Base-by-base conservation (phyloP, 2,329 filamentous ascomycete species). In the Cryphonectria naterciae region DNA sequence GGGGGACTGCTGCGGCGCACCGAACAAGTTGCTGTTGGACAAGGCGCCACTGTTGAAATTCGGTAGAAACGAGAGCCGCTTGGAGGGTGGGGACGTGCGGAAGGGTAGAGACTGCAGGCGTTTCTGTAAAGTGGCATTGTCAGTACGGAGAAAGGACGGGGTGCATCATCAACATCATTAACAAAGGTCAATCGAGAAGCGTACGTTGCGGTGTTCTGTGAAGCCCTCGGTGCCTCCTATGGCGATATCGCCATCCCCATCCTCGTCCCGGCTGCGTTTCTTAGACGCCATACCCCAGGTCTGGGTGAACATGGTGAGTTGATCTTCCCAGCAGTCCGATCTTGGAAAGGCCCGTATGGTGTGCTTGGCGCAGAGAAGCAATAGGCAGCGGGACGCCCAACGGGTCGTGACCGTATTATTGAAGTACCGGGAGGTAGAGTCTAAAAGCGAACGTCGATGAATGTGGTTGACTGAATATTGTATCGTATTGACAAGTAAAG, bases 101-200 rank as follows among this genome's bases (percentile, higher is more conserved):
- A 87, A 77, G 17, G 86, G 86, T 5, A 88, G 82, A 61, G 84
- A 83, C 70, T 88, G 86, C 22, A 87, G 73, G 54, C 86, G 85
- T 85, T 88, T 88, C 86, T 88, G 54, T 54, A 28, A 56, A 46
- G 13, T n/a, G 15, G 17, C 37, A 28, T 22, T 22, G 65, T 73
- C 37, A 74, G 70, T 32, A 69, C 41, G 1, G 19, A 56, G 54
- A 10, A 58, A 17, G 39, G n/a, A 41, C 7, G 22, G 37, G 35
- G 56, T 15, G 6, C 39, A n/a, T 64, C 39, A 43, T 32, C 11
- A 15, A 58, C 35, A 32, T 60, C 15, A 10, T 43, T 19, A 13
- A 43, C 22, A 62, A 62, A 28, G 52, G 15, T 37, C n/a, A 19
- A 7, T 19, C 5, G 35, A 32, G 7, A 43, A 28, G 65, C 84